Conservation (phyloP, 139 green algal genomes). For the Chlorella sp. region DNA sequence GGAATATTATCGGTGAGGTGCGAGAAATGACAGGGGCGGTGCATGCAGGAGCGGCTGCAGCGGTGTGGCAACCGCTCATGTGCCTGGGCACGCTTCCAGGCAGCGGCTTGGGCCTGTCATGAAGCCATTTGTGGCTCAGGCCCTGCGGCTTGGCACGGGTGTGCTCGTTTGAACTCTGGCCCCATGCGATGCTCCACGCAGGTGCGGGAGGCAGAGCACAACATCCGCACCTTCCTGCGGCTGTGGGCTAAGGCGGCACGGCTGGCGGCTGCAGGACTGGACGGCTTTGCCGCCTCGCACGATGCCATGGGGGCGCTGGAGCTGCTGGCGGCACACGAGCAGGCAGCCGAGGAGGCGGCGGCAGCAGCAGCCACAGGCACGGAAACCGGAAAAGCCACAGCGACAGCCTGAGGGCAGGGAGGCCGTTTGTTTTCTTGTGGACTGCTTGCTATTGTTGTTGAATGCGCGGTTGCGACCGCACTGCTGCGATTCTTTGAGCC, state of each 20-base stretch:
- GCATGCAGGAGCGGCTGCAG: too few species aligned
- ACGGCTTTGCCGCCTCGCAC: slow-evolving; percentile 14
- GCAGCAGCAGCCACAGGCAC: neutral
- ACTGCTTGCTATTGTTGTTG: neutral
- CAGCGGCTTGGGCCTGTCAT: too few species aligned
- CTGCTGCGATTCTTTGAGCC: too few species aligned
- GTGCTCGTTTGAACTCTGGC: too few species aligned
- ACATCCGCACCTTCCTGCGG: slow-evolving; percentile 53
- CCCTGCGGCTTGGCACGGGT: too few species aligned
- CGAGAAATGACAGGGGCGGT: too few species aligned
- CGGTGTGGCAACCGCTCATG: too few species aligned
- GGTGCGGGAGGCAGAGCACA: slow-evolving; percentile 63
- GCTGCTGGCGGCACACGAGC: slow-evolving; percentile 33
- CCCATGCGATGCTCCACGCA: slow-evolving; percentile 31
- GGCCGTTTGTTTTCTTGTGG: too few species aligned
- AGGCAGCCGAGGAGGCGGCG: neutral
- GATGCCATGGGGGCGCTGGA: slow-evolving; percentile 42
- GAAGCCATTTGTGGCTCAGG: too few species aligned
- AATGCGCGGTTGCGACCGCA: too few species aligned
- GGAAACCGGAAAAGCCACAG: neutral
- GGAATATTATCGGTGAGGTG: too few species aligned
- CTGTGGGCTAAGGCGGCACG: slow-evolving; percentile 45
- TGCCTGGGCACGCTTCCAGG: too few species aligned
- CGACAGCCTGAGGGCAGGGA: neutral
- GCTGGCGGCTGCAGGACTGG: slow-evolving; percentile 41